These are phyloP conservation scores for Skeletonema menzelii DNA, from an alignment of 108 stramenopile genomes.

Conservation along the genomic window DNA sequence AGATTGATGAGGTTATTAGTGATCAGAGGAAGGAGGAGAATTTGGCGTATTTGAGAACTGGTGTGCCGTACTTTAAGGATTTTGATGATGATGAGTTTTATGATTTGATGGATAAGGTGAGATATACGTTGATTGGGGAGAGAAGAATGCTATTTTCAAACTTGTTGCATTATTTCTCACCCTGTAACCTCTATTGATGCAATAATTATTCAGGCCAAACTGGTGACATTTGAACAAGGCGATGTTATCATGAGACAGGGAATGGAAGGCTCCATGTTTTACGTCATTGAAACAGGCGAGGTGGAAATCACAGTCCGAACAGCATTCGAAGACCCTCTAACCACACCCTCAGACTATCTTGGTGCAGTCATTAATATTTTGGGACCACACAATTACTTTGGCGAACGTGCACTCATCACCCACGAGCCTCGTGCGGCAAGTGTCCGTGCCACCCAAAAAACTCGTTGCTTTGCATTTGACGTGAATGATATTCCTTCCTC, in stretches of 20 bases:
- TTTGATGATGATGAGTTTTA: slow-evolving; percentile 74
- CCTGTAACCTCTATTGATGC: background rate
- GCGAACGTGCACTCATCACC: slow-evolving; percentile 89
- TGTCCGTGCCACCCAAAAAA: slow-evolving; percentile 70
- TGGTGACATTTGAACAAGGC: slow-evolving; percentile 75
- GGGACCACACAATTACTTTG: slow-evolving; percentile 79
- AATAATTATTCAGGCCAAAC: slow-evolving; percentile 45
- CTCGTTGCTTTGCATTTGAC: slow-evolving; percentile 72
- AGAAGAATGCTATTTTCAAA: background rate
- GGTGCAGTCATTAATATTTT: slow-evolving; percentile 79
- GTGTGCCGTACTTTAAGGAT: slow-evolving; percentile 62
- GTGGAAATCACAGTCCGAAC: slow-evolving; percentile 82
- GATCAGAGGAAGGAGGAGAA: slow-evolving; percentile 54
- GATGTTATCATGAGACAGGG: slow-evolving; percentile 82
- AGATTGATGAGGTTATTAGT: slow-evolving; percentile 54
- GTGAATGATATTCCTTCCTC: slow-evolving; percentile 71
- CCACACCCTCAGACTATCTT: slow-evolving; percentile 60
- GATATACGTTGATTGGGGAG: background rate
- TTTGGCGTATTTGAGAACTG: slow-evolving; percentile 48
- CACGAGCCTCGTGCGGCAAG: slow-evolving; percentile 89
- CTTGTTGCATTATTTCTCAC: background rate
- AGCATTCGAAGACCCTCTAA: slow-evolving; percentile 83
- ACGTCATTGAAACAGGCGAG: slow-evolving; percentile 79
- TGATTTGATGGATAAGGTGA: slow-evolving; percentile 51
- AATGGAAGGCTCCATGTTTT: slow-evolving; percentile 75